Conservation (phyloP, 139 green algal genomes). For the Closterium sp. region DNA sequence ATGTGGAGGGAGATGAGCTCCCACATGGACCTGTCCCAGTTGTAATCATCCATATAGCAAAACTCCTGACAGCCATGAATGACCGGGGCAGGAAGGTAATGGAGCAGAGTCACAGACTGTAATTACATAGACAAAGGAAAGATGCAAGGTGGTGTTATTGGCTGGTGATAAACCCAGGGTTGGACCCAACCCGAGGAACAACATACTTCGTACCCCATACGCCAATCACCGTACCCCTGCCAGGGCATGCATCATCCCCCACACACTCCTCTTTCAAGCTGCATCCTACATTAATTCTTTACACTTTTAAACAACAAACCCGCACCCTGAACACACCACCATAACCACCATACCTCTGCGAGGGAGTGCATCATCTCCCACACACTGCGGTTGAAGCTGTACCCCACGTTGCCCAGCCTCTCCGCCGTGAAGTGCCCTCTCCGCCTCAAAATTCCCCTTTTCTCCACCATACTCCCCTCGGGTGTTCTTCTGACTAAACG, state of each 20-base stretch:
- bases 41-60: conserved; percentile 47
- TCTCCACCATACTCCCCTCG: neutral
- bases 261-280: conserved; percentile 44
- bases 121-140: no score
- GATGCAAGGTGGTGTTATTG: no score
- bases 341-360: neutral
- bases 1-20: neutral
- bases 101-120: no score
- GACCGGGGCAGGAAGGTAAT: no score
- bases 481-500: neutral
- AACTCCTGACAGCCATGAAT: neutral
- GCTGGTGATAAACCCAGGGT: no score
- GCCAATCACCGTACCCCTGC: neutral
- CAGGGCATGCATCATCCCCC: neutral
- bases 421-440: neutral
- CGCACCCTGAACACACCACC: neutral
- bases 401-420: conserved; percentile 38
- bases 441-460: neutral
- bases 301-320: neutral
- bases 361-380: conserved; percentile 28
- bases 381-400: conserved; percentile 46
- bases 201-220: neutral
- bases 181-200: neutral
- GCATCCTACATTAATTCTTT: conserved; percentile 28
- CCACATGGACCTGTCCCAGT: conserved; percentile 47